Evolutionary conservation across 306 rosid genomes (phyloP), one percentile per base, ranked within the genome.

Genomic region (Acmispon strigosus): DNA sequence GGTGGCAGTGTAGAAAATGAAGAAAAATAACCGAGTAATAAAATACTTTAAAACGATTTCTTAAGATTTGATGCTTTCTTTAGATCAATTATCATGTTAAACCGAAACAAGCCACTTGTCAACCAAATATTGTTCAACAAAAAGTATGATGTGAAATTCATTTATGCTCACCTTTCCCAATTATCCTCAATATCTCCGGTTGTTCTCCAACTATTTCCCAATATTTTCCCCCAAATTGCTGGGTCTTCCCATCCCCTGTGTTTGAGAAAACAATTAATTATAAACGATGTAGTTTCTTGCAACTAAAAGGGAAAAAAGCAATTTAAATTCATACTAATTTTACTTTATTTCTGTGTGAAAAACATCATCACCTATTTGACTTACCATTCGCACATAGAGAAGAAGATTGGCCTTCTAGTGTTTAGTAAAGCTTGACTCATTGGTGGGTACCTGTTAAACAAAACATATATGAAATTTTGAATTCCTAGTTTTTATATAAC

Each of bases 361-460:
- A 58, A 32, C 65, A 76, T 29, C 20, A 18, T 43, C 12, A 15
- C 18, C 1, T 34, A 16, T 41, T 10, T 5, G n/a, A 64, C 87
- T 88, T 19, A 88, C 95, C 95, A 84, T 82, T 86, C 95, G 20
- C 95, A 88, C 8, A 88, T 36, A 11, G 95, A 88, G 59, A 72
- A 84, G 72, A 86, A 78, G 64, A 88, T 86, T 3, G 82, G 53
- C 41, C 89, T 73, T 52, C 86, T 81, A 44, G 86, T 36, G 1
- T 69, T 84, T 41, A 73, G 34, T 10, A 88, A 70, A 49, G 95
- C 95, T 70, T 67, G 41, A 66, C 80, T 78, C 95, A 88, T 88
- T 62, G 57, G 76, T 1, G 91, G 91, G 17, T 88, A 88, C 79
- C 95, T 88, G 56, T 54, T 42, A 17, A 1, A 34, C 14, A 49